Base-by-base conservation (phyloP, 2,329 filamentous ascomycete species). In the Aspergillus sp. region DNA sequence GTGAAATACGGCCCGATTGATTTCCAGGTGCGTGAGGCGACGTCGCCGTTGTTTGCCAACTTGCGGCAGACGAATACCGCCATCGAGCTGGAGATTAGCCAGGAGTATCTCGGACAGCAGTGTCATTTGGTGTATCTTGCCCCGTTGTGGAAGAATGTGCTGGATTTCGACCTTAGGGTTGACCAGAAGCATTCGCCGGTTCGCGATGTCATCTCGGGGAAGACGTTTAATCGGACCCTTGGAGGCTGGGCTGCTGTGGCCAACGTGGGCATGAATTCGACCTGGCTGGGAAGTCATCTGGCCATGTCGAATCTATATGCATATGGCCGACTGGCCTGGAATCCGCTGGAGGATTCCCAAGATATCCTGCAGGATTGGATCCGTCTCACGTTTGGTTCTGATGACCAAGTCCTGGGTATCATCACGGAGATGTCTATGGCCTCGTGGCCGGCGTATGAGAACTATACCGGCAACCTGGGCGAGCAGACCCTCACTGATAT, bases 1-100 rank as follows among this genome's bases (percentile, higher is more conserved):
- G 81, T 87, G 64, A 88, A 87, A 63, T 85, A 83, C 51, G 83
- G 84, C 0, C 82, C 83, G 0, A 86, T 86, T 49, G 83, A 87
- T 58, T 86, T 87, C 62, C 83, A 86, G 56, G 80, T 86, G 7
- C 77, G 83, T 33, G 83, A 86, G 60, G 79, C 83, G 1, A 65
- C 74, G 1, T 84, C 79, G 3, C 83, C 84, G 0, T 65, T 88
- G 1, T 85, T 87, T 51, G 74, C 72, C 4, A 71, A 75, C 41
- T 55, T 78, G 5, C 60, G 55, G 36, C 60, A 75, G 3, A 77
- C 73, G 1, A 73, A 62, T 41, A 67, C 62, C 7, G 79, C 80
- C 0, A 79, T 86, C 34, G 83, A 87, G 60, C 69, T 86, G 2
- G 75, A 86, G 57, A 73, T 87, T 12, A 74, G 77, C 0, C 83